A percentile compares a stretch with the other conserved stretches of the same genome.
Evolutionary conservation across 2,329 filamentous ascomycete genomes (phyloP).

Genomic region (Thielaviopsis populi): DNA sequence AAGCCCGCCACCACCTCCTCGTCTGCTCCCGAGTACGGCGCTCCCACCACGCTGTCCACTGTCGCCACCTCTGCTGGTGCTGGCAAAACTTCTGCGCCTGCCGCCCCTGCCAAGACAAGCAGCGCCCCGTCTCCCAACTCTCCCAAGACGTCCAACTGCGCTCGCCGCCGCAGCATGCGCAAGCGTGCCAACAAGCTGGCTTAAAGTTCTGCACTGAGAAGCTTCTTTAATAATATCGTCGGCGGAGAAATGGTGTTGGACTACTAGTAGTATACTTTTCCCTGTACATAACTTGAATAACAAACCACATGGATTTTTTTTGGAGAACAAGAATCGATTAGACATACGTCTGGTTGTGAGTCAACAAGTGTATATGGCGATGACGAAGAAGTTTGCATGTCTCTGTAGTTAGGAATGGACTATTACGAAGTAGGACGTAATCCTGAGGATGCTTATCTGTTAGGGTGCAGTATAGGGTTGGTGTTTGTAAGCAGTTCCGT

Average conservation of each 20-base stretch:
- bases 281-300: conserved; percentile 2
- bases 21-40: neutral
- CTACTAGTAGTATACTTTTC: neutral
- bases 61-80: neutral
- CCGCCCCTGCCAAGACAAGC: neutral
- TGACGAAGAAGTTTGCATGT: no score
- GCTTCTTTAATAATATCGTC: neutral
- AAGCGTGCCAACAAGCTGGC: conserved; percentile 1
- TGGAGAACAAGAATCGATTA: no score
- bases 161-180: conserved; percentile 11
- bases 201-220: neutral
- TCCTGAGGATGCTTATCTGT: neutral
- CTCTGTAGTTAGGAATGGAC: neutral
- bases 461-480: neutral
- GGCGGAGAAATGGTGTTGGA: neutral
- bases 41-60: conserved; percentile 11
- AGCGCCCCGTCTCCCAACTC: neutral
- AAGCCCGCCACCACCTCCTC: neutral
- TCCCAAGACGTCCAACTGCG: conserved; percentile 5
- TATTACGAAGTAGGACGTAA: neutral
- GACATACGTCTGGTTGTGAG: neutral
- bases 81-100: conserved; percentile 8
- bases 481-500: neutral
- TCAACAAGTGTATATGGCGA: no score
- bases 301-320: neutral